Evolutionary conservation across 176 grass and related monocot species (phyloP), one percentile per base, ranked within the genome.

Genomic region (Secale cereale): DNA sequence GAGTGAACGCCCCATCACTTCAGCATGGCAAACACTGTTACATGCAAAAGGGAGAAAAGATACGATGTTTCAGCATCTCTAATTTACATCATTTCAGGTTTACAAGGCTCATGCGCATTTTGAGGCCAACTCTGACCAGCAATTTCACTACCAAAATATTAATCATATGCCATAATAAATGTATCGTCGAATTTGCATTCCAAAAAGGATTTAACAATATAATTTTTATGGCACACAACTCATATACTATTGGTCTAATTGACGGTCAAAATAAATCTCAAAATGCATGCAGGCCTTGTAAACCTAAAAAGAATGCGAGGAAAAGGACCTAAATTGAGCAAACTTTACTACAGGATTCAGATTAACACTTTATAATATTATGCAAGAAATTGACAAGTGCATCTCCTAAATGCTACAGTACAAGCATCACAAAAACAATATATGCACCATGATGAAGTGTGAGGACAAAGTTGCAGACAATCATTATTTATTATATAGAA

Each of bases 1-100:
- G 27, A 96, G 81, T 1, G 87, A 85, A 32, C 86, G 86, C n/a
- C 97, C 97, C 14, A 85, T 77, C 75, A 96, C 91, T 92, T 99
- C 40, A 30, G 85, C 91, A 89, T 96, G 93, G 77, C 91, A 86
- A 43, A 96, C 60, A 61, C 97, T 99, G 79, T 73, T 28, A 65
- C 66, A 85, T 14, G 85, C 28, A 89, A 88, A 85, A 87, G 35
- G 13, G 23, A 3, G 16, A 27, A 8, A 48, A 46, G 16, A 48
- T 26, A 45, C 1, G 19, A 25, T 74, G 23, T 48, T 74, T 74
- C 70, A 74, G 41, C 25, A 48, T 74, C 19, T 57, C 7, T 22
- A 57, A 57, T 57, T 57, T 57, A 57, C 54, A 57, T 22, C 20
- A 20, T 57, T 57, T 57, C 54, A 20, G 54, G 54, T 57, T 57